phyloP scores from a whole-genome alignment of 2,329 filamentous ascomycete genomes.

The Calonectria pteridis region DNA sequence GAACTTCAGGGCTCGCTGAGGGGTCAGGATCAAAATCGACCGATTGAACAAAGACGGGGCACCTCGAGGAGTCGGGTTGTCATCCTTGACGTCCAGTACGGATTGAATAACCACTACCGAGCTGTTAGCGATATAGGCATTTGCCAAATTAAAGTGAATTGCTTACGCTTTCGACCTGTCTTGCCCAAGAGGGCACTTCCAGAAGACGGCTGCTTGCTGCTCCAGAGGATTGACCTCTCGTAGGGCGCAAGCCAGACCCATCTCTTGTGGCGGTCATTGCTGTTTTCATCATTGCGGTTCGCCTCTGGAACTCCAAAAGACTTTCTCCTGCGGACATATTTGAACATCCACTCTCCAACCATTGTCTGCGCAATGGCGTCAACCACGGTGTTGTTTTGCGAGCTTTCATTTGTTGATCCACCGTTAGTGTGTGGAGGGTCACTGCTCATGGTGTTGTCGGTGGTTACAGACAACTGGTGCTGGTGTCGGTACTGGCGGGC shows the following conservation, averaged over 20 bases:
- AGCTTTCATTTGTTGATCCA: conserved; percentile 52
- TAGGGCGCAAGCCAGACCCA: conserved; percentile 99
- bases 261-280: conserved; percentile 88
- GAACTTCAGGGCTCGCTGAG: conserved; percentile 94
- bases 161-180: conserved; percentile 92
- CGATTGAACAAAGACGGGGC: conserved; percentile 80
- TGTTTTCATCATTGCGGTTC: conserved; percentile 75
- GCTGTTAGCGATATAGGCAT: conserved; percentile 48
- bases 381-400: conserved; percentile 82
- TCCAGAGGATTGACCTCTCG: conserved; percentile 96
- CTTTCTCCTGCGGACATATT: conserved; percentile 88
- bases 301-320: conserved; percentile 86
- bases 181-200: conserved; percentile 93
- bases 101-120: conserved; percentile 89
- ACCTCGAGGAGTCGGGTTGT: conserved; percentile 85
- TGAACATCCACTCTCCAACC: conserved; percentile 98
- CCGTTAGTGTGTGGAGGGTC: conserved; percentile 61
- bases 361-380: conserved; percentile 98
- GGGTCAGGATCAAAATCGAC: conserved; percentile 94
- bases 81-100: conserved; percentile 95
- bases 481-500: conserved; percentile 63
- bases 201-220: conserved; percentile 93
- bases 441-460: conserved; percentile 62
- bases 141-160: conserved; percentile 20
- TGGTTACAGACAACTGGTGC: conserved; percentile 72